These are phyloP conservation scores for Solanum paucissectum DNA, from an alignment of 257 asterid genomes.

Conservation along the genomic window DNA sequence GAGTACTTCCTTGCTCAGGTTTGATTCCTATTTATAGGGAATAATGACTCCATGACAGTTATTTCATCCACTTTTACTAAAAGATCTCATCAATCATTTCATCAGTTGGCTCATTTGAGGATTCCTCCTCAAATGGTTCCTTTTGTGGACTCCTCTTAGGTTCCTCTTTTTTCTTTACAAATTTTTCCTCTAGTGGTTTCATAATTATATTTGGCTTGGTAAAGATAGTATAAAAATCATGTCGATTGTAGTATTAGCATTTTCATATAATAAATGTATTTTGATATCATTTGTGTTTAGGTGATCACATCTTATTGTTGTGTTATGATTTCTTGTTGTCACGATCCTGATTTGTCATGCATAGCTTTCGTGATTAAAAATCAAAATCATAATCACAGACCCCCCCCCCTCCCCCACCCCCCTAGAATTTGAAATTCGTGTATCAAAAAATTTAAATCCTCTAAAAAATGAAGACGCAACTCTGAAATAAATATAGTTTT, in stretches of 20 bases:
- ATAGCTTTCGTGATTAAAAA: neutral
- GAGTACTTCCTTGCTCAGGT: neutral
- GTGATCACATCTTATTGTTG: neutral
- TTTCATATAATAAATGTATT: neutral
- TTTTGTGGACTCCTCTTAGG: neutral
- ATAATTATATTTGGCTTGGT: neutral
- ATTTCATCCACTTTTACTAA: neutral
- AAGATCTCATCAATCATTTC: neutral
- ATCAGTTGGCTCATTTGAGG: neutral
- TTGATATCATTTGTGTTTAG: neutral
- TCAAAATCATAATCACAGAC: too few species aligned
- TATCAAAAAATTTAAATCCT: too few species aligned
- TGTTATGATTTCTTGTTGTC: neutral
- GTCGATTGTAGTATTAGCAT: neutral
- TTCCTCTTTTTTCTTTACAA: neutral
- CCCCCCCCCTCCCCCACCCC: too few species aligned
- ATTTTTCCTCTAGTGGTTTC: neutral
- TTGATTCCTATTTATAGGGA: neutral
- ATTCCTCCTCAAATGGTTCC: neutral
- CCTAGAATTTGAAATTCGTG: too few species aligned
- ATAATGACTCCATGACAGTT: neutral
- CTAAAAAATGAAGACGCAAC: neutral
- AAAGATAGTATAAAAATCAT: neutral
- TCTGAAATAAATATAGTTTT: too few species aligned
- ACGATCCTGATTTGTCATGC: rapidly evolving